Base-by-base conservation (phyloP, 108 stramenopile species). In the Conticribra weissflogii region DNA sequence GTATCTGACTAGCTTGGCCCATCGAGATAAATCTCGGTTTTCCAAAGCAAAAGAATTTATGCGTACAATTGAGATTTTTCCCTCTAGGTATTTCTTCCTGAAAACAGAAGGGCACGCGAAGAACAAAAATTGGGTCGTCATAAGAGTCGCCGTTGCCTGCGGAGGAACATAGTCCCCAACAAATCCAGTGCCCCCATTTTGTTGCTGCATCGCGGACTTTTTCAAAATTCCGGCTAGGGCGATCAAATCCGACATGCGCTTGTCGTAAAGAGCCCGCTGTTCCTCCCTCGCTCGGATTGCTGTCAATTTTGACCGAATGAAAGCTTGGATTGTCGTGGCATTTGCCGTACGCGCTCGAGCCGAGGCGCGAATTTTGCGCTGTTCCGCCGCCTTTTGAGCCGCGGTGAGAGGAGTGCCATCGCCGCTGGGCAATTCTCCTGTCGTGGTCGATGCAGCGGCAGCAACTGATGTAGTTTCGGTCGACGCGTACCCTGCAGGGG, bases 121-220 rank as follows among this genome's bases (percentile, higher is more conserved):
- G 76, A 81, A 91, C 28, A 90, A 59, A 36, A 91, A 54, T 53
- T 88, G 86, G 2, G 53, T 69, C 16, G 72, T 63, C 74, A 94
- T 68, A 2, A 83, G 71, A 3, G 87, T 85, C 12, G 64, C 83
- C 0, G 86, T 88, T 9, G 89, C 86, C 7, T 83, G 85, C 55
- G 93, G 93, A 9, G 88, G 86, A 28, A 89, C 66, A 72, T 89
- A 93, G 18, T 64, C 72, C 52, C 53, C 69, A 41, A 41, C 12
- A 9, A 12, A 9, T 12, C 12, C 36, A 9, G 8, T 12, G 5
- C 36, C 36, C 36, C 5, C 5, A 41, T 44, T 72, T 12, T 41
- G 36, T 41, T 41, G 36, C 36, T 41, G 36, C 36, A 41, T 41
- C 36, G 8, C 36, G 67, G 56, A 76, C 69, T 76, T 70, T 32